phyloP scores from a whole-genome alignment of 1,284 basidiomycete species.

The Gymnopus androsaceus region DNA sequence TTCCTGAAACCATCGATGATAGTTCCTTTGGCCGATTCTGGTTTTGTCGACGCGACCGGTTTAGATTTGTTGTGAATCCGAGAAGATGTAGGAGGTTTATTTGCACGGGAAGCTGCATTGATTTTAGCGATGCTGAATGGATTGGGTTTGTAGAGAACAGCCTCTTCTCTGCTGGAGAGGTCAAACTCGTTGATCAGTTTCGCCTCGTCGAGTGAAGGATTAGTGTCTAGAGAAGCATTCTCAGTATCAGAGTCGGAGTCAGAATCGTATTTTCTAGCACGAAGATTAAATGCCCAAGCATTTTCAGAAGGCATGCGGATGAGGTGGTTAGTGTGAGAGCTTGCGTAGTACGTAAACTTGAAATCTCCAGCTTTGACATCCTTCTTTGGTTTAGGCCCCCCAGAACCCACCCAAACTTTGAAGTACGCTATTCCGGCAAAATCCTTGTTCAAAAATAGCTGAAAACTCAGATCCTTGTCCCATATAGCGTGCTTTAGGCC shows the following conservation, averaged over 20 bases:
- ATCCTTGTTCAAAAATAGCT: too few species aligned
- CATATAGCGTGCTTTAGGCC: too few species aligned
- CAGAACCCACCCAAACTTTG: too few species aligned
- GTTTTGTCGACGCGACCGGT: background rate
- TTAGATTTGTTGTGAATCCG: background rate
- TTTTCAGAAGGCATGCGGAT: background rate
- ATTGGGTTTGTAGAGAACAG: slow-evolving; percentile 64
- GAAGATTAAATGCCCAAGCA: slow-evolving; percentile 37
- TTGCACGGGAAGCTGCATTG: slow-evolving; percentile 58
- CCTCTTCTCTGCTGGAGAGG: slow-evolving; percentile 56
- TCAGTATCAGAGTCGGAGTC: slow-evolving; percentile 1
- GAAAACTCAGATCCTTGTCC: too few species aligned
- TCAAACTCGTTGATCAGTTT: slow-evolving; percentile 55
- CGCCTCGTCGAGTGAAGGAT: slow-evolving; percentile 26
- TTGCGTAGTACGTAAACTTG: too few species aligned
- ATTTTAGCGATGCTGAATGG: slow-evolving; percentile 77
- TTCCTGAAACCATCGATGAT: background rate
- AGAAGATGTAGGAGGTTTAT: background rate
- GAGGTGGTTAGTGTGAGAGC: too few species aligned
- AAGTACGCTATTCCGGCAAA: too few species aligned
- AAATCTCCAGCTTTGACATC: too few species aligned
- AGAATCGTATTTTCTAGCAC: slow-evolving; percentile 26
- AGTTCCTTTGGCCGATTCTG: background rate
- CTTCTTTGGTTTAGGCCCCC: too few species aligned
- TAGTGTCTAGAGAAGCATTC: background rate